These are phyloP conservation scores for Colletotrichum salicis DNA, from an alignment of 2,329 filamentous ascomycete genomes.

Conservation along the genomic window DNA sequence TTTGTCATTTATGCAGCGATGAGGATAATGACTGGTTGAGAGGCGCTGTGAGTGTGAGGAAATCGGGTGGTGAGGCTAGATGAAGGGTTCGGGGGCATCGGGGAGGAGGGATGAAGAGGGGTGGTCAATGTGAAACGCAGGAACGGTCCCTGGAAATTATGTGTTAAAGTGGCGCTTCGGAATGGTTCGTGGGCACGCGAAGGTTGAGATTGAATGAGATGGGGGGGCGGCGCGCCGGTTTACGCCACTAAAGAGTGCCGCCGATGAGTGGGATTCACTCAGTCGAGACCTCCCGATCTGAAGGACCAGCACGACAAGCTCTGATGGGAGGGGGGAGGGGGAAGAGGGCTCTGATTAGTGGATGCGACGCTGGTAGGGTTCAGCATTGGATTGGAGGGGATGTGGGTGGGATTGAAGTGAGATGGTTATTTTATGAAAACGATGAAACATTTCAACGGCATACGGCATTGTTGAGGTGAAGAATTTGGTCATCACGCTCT, in stretches of 20 bases:
- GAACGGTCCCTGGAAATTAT: slow-evolving; percentile 16
- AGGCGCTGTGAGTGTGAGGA: background rate
- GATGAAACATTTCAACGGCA: slow-evolving; percentile 4
- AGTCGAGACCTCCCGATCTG: background rate
- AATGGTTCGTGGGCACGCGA: background rate
- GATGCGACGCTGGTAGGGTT: background rate
- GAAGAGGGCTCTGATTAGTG: background rate
- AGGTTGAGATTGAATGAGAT: background rate
- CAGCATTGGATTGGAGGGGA: background rate
- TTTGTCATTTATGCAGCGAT: too few species aligned
- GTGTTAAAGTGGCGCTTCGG: background rate
- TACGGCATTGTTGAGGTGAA: background rate
- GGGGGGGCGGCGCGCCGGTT: too few species aligned
- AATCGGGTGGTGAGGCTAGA: background rate
- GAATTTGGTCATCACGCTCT: background rate
- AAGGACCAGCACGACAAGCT: background rate
- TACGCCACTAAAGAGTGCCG: background rate
- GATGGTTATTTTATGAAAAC: slow-evolving; percentile 1
- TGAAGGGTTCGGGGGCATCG: background rate
- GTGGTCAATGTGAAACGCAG: slow-evolving; percentile 24
- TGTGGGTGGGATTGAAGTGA: background rate
- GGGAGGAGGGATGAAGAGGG: background rate
- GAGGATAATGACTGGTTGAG: background rate
- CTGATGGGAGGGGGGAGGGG: background rate
- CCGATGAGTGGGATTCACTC: background rate